These are phyloP conservation scores for Aurinia saxatilis DNA, from an alignment of 345 rosid genomes.

Conservation along the genomic window DNA sequence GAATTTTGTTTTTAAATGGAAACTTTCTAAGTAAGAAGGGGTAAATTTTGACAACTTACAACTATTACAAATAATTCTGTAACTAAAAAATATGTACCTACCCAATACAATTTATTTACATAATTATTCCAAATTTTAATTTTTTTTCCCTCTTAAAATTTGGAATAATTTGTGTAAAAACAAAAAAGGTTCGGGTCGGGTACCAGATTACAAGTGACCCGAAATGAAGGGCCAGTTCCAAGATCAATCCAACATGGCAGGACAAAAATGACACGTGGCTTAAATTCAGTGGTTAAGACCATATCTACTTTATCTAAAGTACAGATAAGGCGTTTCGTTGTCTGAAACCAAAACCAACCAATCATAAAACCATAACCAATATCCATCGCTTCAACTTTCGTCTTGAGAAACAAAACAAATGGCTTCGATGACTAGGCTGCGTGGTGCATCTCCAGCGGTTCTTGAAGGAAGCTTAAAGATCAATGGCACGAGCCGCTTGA, in stretches of 20 bases:
- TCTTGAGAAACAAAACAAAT: constrained; percentile 8
- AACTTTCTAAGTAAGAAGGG: too few relatives aligned
- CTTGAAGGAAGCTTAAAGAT: constrained; percentile 63
- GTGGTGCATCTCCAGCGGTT: constrained; percentile 59
- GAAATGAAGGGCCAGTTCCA: not conserved
- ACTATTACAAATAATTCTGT: too few relatives aligned
- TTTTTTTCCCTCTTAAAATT: too few relatives aligned
- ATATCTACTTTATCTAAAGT: constrained; percentile 41
- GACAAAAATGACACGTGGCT: constrained; percentile 6
- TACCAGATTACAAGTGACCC: too few relatives aligned
- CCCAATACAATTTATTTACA: too few relatives aligned
- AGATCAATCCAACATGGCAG: constrained; percentile 22
- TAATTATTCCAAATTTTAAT: not conserved
- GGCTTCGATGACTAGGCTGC: constrained; percentile 72
- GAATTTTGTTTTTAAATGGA: too few relatives aligned
- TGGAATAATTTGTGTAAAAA: too few relatives aligned
- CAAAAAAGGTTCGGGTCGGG: too few relatives aligned
- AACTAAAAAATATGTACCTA: too few relatives aligned
- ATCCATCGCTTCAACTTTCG: constrained; percentile 31
- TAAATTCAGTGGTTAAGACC: constrained; percentile 24
- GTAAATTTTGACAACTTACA: too few relatives aligned
- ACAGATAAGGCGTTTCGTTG: not conserved
- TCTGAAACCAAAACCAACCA: constrained; percentile 15
- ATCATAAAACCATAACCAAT: constrained; percentile 34
- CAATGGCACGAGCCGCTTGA: constrained; percentile 46